Conservation (phyloP, 768 basidiomycete species). For the Tricholoma matsutake region DNA sequence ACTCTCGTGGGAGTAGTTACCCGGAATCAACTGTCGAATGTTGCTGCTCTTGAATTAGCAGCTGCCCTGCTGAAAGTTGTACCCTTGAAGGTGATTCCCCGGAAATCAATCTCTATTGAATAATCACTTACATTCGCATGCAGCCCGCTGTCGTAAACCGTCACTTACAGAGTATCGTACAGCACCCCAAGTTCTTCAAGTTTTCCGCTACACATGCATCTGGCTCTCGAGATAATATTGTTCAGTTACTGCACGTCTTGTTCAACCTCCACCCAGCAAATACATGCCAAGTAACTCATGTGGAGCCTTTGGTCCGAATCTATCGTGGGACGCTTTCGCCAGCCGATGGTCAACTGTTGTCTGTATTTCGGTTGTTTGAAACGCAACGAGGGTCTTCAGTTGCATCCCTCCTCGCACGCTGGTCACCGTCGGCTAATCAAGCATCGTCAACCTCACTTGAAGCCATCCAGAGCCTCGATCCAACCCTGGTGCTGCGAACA, state of each 20-base stretch:
- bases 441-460: constrained; percentile 53
- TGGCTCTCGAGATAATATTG: constrained; percentile 42
- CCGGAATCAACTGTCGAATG: constrained; percentile 53
- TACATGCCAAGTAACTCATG: constrained; percentile 81
- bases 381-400: constrained; percentile 62
- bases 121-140: constrained; percentile 11
- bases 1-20: constrained; percentile 63
- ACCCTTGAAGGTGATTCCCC: constrained; percentile 57
- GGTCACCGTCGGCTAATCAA: constrained; percentile 52
- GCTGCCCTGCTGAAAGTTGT: constrained; percentile 36
- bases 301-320: constrained; percentile 70
- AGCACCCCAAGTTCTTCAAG: constrained; percentile 61
- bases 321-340: constrained; percentile 72
- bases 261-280: constrained; percentile 78
- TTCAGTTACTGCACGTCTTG: constrained; percentile 57
- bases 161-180: constrained; percentile 70
- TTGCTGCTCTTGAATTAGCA: constrained; percentile 41
- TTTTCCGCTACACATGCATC: constrained; percentile 24
- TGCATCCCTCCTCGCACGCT: constrained; percentile 57
- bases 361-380: constrained; percentile 80
- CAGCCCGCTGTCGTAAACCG: constrained; percentile 74
- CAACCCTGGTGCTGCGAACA: constrained; percentile 63
- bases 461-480: constrained; percentile 67
- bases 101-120: not conserved
- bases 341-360: constrained; percentile 65